phyloP scores from a whole-genome alignment of 441 rosid genomes.

The Hura crepitans region DNA sequence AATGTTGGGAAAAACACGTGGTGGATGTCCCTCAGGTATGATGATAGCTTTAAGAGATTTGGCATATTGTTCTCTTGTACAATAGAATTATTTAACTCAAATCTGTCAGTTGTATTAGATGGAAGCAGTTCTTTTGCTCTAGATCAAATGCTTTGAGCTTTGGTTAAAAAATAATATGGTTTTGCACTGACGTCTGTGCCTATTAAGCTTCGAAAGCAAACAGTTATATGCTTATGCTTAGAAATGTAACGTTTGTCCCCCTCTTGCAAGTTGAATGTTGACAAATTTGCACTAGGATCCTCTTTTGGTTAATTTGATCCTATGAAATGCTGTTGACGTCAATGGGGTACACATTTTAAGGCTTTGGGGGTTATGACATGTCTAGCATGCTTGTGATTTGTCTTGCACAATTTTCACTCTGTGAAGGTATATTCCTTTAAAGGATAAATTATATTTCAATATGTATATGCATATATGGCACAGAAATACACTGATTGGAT shows the following conservation, averaged over 20 bases:
- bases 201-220: conserved; percentile 8
- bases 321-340: neutral
- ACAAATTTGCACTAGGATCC: neutral
- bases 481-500: neutral
- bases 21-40: conserved; percentile 57
- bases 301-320: neutral
- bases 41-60: conserved; percentile 10
- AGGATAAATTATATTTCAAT: neutral
- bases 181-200: neutral
- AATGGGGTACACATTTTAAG: neutral
- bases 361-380: neutral
- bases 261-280: neutral
- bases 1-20: conserved; percentile 63
- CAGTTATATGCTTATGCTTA: too few relatives aligned
- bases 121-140: neutral
- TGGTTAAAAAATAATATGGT: neutral
- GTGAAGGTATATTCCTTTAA: neutral
- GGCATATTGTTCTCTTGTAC: neutral
- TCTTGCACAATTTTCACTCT: neutral
- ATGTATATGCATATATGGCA: neutral
- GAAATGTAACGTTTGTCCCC: too few relatives aligned
- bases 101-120: neutral
- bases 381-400: too few relatives aligned
- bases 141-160: neutral
- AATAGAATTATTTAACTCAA: neutral